phyloP scores from a whole-genome alignment of 352 stramenopile species.

The Globisporangium takayamanum region DNA sequence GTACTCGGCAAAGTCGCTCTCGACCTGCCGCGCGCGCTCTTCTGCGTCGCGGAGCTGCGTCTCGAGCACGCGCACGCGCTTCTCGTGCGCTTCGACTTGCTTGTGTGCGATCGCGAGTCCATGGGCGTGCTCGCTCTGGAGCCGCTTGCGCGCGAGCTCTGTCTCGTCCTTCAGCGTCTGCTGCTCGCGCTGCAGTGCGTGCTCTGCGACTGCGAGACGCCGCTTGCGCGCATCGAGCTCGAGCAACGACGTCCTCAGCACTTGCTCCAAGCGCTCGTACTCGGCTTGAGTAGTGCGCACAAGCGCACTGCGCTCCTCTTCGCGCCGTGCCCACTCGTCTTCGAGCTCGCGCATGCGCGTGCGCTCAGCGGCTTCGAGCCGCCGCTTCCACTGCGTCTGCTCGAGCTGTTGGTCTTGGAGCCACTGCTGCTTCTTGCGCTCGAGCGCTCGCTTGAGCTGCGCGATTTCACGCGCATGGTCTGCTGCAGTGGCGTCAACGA shows the following conservation, averaged over 20 bases:
- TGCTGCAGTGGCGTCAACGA: neutral
- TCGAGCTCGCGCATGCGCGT: slow-evolving; percentile 70
- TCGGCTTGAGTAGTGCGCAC: slow-evolving; percentile 47
- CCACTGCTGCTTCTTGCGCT: slow-evolving; percentile 32
- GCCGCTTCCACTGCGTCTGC: slow-evolving; percentile 48
- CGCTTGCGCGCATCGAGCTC: slow-evolving; percentile 61
- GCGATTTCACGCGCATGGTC: slow-evolving; percentile 12
- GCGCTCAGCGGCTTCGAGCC: slow-evolving; percentile 49
- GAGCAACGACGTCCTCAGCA: slow-evolving; percentile 41
- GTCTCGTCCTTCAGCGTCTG: slow-evolving; percentile 48
- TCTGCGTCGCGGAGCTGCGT: slow-evolving; percentile 40
- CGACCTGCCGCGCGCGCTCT: slow-evolving; percentile 40
- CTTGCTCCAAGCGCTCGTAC: slow-evolving; percentile 64
- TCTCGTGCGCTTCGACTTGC: slow-evolving; percentile 44
- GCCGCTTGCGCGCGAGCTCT: slow-evolving; percentile 37
- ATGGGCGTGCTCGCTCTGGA: slow-evolving; percentile 64
- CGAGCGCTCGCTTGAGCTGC: slow-evolving; percentile 25
- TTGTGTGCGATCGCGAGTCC: slow-evolving; percentile 46
- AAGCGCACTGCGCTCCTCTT: slow-evolving; percentile 62
- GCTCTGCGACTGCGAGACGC: slow-evolving; percentile 43
- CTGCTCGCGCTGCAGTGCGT: slow-evolving; percentile 48
- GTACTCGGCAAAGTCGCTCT: slow-evolving; percentile 66
- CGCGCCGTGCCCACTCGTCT: slow-evolving; percentile 66
- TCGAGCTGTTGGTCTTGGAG: slow-evolving; percentile 41
- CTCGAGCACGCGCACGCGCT: slow-evolving; percentile 32